Evolutionary conservation across 2,329 filamentous ascomycete species (phyloP).

Genomic region (Penicillium sp.): DNA sequence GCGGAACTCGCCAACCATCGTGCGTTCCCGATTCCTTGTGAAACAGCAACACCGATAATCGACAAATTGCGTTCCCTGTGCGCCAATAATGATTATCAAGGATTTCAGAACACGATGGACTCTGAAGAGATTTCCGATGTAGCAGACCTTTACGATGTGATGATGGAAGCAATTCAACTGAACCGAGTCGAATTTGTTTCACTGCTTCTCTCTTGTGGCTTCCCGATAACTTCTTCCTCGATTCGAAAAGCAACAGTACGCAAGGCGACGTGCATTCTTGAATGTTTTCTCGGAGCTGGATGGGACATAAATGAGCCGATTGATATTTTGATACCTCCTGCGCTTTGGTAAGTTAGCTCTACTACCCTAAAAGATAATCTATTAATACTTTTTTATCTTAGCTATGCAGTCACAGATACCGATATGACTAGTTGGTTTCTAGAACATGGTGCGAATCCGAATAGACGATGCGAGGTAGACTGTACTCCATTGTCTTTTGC

Average conservation of each 20-base stretch:
- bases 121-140: constrained; percentile 1
- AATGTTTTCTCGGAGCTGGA: constrained; percentile 2
- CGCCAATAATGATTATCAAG: not conserved
- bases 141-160: constrained; percentile 1
- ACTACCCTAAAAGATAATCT: not conserved
- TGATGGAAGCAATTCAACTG: constrained; percentile 3
- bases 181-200: not conserved
- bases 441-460: constrained; percentile 21
- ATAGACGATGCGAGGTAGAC: constrained; percentile 16
- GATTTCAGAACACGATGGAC: not conserved
- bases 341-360: constrained; percentile 2
- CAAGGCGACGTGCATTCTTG: constrained; percentile 3
- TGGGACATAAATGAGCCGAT: constrained; percentile 9
- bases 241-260: not conserved
- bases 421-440: constrained; percentile 20
- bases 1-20: not conserved
- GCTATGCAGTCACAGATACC: constrained; percentile 13
- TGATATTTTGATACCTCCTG: constrained; percentile 1
- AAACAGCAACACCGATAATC: not conserved
- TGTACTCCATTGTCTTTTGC: constrained; percentile 18
- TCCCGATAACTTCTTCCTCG: not conserved
- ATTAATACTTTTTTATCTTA: constrained; percentile 2
- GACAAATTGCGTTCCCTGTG: not conserved
- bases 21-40: not conserved
- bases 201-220: constrained; percentile 2